These are phyloP conservation scores for Oropetium thomaeum DNA, from an alignment of 176 grass and related monocot species.

Conservation along the genomic window DNA sequence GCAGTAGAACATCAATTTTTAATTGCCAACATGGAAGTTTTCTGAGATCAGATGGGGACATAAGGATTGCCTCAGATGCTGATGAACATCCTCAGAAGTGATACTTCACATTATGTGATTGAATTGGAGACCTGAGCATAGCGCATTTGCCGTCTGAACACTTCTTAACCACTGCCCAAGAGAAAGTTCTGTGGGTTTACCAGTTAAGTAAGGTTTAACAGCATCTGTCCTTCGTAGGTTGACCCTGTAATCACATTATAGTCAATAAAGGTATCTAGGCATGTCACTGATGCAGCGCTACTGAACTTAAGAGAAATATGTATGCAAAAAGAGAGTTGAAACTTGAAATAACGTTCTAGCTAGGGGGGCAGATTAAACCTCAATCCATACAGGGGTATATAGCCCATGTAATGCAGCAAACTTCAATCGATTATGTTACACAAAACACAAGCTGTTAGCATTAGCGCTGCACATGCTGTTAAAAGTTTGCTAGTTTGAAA, in stretches of 20 bases:
- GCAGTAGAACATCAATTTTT: constrained; percentile 80
- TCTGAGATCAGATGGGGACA: constrained; percentile 47
- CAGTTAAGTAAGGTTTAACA: constrained; percentile 40
- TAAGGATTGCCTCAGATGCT: constrained; percentile 64
- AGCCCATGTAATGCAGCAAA: neutral
- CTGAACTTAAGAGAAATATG: neutral
- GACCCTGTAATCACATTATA: constrained; percentile 29
- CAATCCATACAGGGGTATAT: neutral
- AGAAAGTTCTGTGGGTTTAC: constrained; percentile 35
- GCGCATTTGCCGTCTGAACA: too few relatives aligned
- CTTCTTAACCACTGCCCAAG: too few relatives aligned
- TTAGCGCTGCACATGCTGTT: neutral
- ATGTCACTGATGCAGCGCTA: neutral
- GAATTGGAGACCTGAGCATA: constrained; percentile 41
- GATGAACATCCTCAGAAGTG: constrained; percentile 52
- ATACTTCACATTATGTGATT: constrained; percentile 25
- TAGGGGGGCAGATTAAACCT: neutral
- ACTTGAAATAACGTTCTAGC: neutral
- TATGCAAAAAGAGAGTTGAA: neutral
- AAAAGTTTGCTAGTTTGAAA: neutral
- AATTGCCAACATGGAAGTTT: constrained; percentile 57
- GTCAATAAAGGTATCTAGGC: neutral
- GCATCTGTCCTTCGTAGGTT: constrained; percentile 41
- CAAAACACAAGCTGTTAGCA: too few relatives aligned
- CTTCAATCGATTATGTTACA: neutral